phyloP scores from a whole-genome alignment of 208 protist species.

The Crithidia fasciculata region DNA sequence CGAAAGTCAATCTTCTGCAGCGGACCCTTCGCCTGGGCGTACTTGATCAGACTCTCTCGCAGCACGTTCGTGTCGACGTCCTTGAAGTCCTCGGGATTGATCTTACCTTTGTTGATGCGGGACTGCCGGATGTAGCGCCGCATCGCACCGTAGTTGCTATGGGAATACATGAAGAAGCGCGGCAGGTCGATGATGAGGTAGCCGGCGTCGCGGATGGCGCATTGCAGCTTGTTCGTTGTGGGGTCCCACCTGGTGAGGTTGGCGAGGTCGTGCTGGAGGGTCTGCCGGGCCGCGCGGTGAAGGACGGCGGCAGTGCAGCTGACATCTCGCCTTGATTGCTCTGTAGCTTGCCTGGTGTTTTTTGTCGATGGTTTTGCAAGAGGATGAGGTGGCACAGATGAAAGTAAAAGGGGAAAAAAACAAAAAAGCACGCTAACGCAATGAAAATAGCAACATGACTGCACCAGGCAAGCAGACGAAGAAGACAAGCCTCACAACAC shows the following conservation, averaged over 20 bases:
- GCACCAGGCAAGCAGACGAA: too few species aligned
- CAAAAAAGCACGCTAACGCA: not conserved
- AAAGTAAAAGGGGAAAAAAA: slow-evolving; percentile 1
- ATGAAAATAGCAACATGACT: not conserved
- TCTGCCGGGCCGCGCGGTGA: slow-evolving; percentile 41
- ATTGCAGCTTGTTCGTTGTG: slow-evolving; percentile 64
- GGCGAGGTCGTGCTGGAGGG: slow-evolving; percentile 53
- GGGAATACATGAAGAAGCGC: slow-evolving; percentile 76
- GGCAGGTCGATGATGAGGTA: slow-evolving; percentile 75
- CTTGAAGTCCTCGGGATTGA: slow-evolving; percentile 83
- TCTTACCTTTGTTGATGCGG: slow-evolving; percentile 79
- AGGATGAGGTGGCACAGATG: not conserved
- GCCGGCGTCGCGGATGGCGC: slow-evolving; percentile 66
- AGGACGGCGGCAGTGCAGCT: slow-evolving; percentile 23
- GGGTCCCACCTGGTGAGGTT: slow-evolving; percentile 64
- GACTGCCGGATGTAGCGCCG: slow-evolving; percentile 79
- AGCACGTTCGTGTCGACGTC: slow-evolving; percentile 87
- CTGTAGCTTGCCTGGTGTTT: not conserved
- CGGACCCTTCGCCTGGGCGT: slow-evolving; percentile 74
- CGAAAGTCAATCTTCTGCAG: slow-evolving; percentile 87
- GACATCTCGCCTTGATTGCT: slow-evolving; percentile 11
- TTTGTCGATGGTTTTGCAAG: not conserved
- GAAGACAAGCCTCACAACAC: too few species aligned
- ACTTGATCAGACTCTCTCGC: slow-evolving; percentile 71
- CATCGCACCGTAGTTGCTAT: slow-evolving; percentile 82